Evolutionary conservation across 345 rosid species (phyloP), one percentile per base, ranked within the genome.

Genomic region (Citrus trifoliata): DNA sequence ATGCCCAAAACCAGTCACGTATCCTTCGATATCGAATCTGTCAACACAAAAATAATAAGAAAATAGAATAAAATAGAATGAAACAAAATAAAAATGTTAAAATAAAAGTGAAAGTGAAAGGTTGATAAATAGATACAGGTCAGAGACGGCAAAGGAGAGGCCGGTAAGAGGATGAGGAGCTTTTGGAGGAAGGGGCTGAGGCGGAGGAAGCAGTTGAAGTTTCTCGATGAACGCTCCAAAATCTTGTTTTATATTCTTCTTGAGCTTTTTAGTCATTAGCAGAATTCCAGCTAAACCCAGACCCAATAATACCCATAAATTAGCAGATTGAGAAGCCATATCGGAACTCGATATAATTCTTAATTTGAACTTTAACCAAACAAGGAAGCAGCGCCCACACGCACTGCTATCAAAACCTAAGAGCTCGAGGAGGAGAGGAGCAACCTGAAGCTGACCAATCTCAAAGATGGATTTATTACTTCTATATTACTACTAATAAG

Each of bases 121-220:
- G 85, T 65, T 86, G 22, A 18, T 46, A 53, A 53, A 16, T 53
- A 53, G 21, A 53, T 53, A 96, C 98, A 93, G 30, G 83, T 96
- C 99, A 78, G 98, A 94, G 51, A 92, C 90, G 59, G 98, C 93
- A 80, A 96, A 94, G 19, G 89, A 74, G 85, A 96, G 95, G 48
- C 84, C 91, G 40, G 97, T 89, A 83, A 96, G 98, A 33, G 98
- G 98, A 67, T 96, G 99, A 35, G 94, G 98, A 48, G 99, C 99
- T 78, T 94, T 96, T 70, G 98, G 99, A 79, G 99, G 99, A 75
- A 97, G 89, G 30, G 98, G 99, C 76, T 83, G 99, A 25, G 99
- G 99, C 30, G 99, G 99, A 72, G 99, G 99, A 55, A 93, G 93
- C 1, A 96, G 87, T 72, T 89, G 85, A 62, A 96, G 90, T 89